Evolutionary conservation across 768 basidiomycete species (phyloP), one percentile per base, ranked within the genome.

Genomic region (Boletus tomentosulus): DNA sequence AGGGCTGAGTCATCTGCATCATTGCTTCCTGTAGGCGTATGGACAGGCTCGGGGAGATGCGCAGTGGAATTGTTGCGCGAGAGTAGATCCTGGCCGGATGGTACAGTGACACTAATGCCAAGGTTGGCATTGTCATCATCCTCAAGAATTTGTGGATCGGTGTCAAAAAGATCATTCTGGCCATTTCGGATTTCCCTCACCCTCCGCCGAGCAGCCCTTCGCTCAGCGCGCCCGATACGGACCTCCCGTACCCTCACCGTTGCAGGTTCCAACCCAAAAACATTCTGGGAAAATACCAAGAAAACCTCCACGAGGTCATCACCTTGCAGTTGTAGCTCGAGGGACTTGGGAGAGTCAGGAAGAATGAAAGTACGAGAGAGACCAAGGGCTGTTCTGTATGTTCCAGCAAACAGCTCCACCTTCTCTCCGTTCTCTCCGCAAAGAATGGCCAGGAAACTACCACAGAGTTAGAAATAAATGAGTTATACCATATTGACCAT

Each of bases 181-280:
- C 76, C 74, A 43, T 65, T 64, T 50, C 84, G 76, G 34, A 78
- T 78, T 65, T 87, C 88, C 33, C 91, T 81, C 13, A 87, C 84
- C 49, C 92, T 78, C 52, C 93, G 78, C 33, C 92, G 78, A 22
- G 92, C 89, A 11, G 92, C 91, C 55, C 93, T 74, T 31, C 92
- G 80, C 68, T 94, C 93, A 2, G 89, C 89, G 4, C 92, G 83
- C 7, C 90, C 92, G 42, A 95, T 92, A 33, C 93, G 80, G 24
- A 96, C 92, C 69, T 96, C 93, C 5, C 92, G 84, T n/a, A 96
- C 92, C 27, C 92, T 82, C 19, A 96, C 92, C 1, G 93, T 96
- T 2, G 92, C 92, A 10, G 92, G 92, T 66, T 95, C 92, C 35
- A 95, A 73, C 11, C 93, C 92, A 64, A 95, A 95, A 28, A 95